A percentile compares a stretch with the other conserved stretches of the same genome.
These are phyloP conservation scores for Effrenium voratum DNA, from an alignment of 73 alveolate species.

Conservation along the genomic window DNA sequence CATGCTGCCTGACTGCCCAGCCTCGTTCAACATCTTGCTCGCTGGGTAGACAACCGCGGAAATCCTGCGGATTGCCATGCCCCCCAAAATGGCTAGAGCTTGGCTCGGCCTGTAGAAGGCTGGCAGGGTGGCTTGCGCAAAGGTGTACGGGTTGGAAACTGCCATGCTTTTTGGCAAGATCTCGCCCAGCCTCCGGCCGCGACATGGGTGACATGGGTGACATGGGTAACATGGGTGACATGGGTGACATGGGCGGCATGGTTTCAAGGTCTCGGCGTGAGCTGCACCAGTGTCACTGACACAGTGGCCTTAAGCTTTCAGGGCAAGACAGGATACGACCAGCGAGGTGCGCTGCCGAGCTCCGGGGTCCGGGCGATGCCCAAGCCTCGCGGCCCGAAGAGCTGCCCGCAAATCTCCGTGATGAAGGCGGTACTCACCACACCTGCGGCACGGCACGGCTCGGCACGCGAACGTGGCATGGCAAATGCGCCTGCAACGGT, in stretches of 20 bases:
- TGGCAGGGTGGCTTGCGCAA: constrained; percentile 73
- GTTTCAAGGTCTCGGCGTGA: constrained; percentile 21
- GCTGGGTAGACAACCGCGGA: constrained; percentile 79
- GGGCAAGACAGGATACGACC: not conserved
- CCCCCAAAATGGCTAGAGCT: not conserved
- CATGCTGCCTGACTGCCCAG: not conserved
- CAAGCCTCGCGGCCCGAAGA: constrained; percentile 75
- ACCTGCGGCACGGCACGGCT: not conserved
- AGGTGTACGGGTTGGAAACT: constrained; percentile 62
- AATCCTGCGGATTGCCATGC: not conserved
- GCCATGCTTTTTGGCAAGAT: constrained; percentile 91
- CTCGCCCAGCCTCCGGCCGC: constrained; percentile 39
- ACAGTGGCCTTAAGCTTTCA: constrained; percentile 32
- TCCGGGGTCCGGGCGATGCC: constrained; percentile 27
- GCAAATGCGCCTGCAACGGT: constrained; percentile 33
- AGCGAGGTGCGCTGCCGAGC: not conserved
- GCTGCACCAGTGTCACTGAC: constrained; percentile 72
- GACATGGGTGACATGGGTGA: not conserved
- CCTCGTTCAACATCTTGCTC: constrained; percentile 81
- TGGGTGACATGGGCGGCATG: not conserved
- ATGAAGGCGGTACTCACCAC: constrained; percentile 84
- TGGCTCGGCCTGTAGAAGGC: constrained; percentile 39
- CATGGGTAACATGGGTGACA: not conserved
- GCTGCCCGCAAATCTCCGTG: constrained; percentile 92
- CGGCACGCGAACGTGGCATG: too few relatives aligned